Evolutionary conservation across 257 asterid species (phyloP).

Genomic region (Eucommia ulmoides): DNA sequence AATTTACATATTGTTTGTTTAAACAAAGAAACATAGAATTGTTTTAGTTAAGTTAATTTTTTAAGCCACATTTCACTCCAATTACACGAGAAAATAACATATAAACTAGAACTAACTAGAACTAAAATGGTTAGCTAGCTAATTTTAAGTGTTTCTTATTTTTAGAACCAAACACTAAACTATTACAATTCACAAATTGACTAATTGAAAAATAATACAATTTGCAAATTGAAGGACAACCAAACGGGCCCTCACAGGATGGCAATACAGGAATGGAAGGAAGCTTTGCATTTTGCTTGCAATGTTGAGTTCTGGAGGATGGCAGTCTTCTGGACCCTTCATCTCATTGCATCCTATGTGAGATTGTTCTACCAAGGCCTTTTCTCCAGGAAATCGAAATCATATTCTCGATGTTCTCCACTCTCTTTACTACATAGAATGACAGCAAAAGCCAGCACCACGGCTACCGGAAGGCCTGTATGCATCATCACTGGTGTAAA

Average conservation of each 20-base stretch:
- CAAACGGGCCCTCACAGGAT: constrained; percentile 8
- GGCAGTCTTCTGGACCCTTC: constrained; percentile 52
- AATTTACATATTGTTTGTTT: too few species aligned
- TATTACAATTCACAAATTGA: too few species aligned
- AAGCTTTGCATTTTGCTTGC: constrained; percentile 27
- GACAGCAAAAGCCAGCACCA: constrained; percentile 5
- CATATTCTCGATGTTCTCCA: constrained; percentile 18
- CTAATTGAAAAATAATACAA: too few species aligned
- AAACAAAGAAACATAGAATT: too few species aligned
- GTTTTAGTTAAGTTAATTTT: too few species aligned
- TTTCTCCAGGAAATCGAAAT: constrained; percentile 12
- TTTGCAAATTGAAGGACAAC: too few species aligned
- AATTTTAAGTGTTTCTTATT: too few species aligned
- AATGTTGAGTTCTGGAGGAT: constrained; percentile 59
- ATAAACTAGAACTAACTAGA: too few species aligned
- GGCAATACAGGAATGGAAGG: constrained; percentile 20
- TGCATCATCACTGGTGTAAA: constrained; percentile 87
- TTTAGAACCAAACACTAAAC: too few species aligned
- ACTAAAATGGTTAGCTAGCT: too few species aligned
- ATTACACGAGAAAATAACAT: too few species aligned
- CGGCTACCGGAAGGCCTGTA: constrained; percentile 23
- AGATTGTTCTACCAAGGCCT: constrained; percentile 23
- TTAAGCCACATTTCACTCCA: too few species aligned
- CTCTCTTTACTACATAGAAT: not conserved
- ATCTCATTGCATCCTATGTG: constrained; percentile 39